Percentiles rank a stretch among this genome's conserved stretches.
These are phyloP conservation scores for Pseudogymnoascus sp. DNA, from an alignment of 2,329 filamentous ascomycete genomes.

Conservation along the genomic window DNA sequence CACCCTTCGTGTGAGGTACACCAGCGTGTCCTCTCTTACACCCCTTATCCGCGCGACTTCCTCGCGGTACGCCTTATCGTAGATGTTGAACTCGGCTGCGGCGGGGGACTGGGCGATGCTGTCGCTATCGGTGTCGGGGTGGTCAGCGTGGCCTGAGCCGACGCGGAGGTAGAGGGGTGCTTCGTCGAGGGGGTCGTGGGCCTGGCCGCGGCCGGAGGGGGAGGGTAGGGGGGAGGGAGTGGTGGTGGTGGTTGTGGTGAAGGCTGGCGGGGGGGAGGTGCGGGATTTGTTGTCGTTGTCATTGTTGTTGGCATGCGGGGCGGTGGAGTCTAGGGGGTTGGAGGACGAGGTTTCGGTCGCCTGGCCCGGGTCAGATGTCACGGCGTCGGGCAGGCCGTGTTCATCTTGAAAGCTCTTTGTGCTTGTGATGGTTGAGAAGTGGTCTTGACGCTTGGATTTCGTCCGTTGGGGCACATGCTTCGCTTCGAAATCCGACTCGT, in stretches of 20 bases:
- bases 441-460: constrained; percentile 11
- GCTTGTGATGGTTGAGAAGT: constrained; percentile 13
- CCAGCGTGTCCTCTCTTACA: constrained; percentile 41
- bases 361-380: neutral
- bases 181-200: constrained; percentile 56
- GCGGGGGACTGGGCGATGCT: constrained; percentile 78
- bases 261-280: neutral
- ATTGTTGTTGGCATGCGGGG: neutral
- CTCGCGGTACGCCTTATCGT: constrained; percentile 77
- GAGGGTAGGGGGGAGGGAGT: neutral
- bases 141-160: constrained; percentile 53
- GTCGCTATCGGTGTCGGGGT: constrained; percentile 30
- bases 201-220: constrained; percentile 39
- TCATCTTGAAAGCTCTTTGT: neutral
- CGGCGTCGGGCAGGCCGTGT: neutral
- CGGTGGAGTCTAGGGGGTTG: neutral
- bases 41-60: constrained; percentile 67
- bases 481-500: constrained; percentile 6
- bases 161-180: constrained; percentile 65
- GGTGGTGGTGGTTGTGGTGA: neutral
- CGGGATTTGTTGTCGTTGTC: neutral
- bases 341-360: neutral
- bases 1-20: constrained; percentile 49
- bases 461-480: constrained; percentile 12
- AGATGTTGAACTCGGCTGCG: constrained; percentile 77